Base-by-base conservation (phyloP, 352 stramenopile species). In the Phytophthora lateralis region DNA sequence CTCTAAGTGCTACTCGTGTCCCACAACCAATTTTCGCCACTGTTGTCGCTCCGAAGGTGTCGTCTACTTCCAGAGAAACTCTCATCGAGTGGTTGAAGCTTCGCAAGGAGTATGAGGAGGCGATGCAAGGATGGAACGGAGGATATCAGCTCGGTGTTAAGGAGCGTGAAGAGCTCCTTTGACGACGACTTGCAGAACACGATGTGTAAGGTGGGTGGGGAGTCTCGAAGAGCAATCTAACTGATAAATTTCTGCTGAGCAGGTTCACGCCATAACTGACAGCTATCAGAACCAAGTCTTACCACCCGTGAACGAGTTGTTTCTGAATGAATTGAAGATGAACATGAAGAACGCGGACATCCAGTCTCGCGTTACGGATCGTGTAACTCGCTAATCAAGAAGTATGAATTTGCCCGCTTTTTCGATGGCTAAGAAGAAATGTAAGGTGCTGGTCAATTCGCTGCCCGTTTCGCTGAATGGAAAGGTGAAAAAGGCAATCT, bases 21-120 rank as follows among this genome's bases (percentile, higher is more conserved):
- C 46, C 52, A 2, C 52, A 68, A 11, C 60, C 45, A 4, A 68
- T 59, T 15, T 63, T 68, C 21, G 55, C 60, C 18, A 45, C 49
- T 5, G 46, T 63, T 14, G 55, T 38, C 17, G 12, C 52, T 3
- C 46, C 52, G 1, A 58, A 35, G 43, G 29, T 69, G 39, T 43
- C 42, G 4, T 59, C 53, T 14, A 60, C 55, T 30, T 30, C 54
- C 6, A 41, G 38, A 17, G 53, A 69, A 35, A 39, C 45, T 44
- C 29, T 63, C 0, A 38, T 63, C 10, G 41, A 60, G 17, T 64
- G 48, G 39, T 20, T 63, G 26, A 69, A 69, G 7, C 15, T 55
- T 0, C 21, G 54, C 5, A 55, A 58, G 15, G 60, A 55, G 53
- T 60, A 63, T 17, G 60, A 55, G 24, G 45, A 69, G 7, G 44